Evolutionary conservation across 176 grass and related monocot species (phyloP).

Genomic region (Paspalum vaginatum): DNA sequence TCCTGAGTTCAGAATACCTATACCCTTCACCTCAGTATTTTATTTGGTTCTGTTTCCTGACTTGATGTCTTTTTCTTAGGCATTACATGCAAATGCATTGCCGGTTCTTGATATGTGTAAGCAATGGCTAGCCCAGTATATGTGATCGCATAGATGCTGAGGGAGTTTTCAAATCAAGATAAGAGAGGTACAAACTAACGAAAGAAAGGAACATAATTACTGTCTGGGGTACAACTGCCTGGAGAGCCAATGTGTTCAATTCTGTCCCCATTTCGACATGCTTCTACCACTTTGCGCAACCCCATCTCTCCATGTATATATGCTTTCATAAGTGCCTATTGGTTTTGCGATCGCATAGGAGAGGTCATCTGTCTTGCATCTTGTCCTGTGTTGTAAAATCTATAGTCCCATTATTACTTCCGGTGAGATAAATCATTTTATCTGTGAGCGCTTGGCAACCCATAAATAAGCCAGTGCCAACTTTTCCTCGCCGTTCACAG

Average conservation of each 20-base stretch:
- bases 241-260: constrained; percentile 5
- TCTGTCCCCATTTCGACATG: background rate
- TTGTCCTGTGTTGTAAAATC: constrained; percentile 29
- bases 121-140: constrained; percentile 93
- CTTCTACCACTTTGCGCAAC: background rate
- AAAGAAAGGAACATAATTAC: background rate
- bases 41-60: constrained; percentile 41
- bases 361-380: background rate
- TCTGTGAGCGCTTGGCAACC: background rate
- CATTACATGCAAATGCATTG: constrained; percentile 78
- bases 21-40: background rate
- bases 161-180: background rate
- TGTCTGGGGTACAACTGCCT: too few relatives aligned
- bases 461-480: background rate
- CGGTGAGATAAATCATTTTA: background rate
- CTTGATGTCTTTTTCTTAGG: constrained; percentile 49
- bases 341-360: background rate
- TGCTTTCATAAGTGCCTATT: background rate
- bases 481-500: background rate
- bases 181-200: background rate
- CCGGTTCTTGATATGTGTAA: constrained; percentile 88
- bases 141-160: constrained; percentile 52
- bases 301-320: constrained; percentile 1
- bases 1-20: background rate
- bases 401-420: constrained; percentile 27